Evolutionary conservation across 371 early-diverging fungal genomes (phyloP).

Genomic region (Mortierella sp.): DNA sequence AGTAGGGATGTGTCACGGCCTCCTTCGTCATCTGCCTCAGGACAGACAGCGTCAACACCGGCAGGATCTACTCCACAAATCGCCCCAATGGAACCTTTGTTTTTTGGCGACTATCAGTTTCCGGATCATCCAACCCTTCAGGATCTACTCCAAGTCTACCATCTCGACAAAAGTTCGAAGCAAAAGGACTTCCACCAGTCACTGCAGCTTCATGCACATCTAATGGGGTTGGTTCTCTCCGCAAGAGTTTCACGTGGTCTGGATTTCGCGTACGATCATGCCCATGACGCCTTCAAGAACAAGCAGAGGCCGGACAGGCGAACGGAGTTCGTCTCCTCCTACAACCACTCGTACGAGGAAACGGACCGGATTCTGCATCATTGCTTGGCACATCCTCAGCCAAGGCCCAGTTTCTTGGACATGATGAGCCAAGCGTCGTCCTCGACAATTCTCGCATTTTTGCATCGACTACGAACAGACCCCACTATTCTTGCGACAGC

Average conservation of each 20-base stretch:
- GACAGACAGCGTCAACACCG: neutral
- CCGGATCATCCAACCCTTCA: constrained; percentile 47
- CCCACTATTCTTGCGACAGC: constrained; percentile 49
- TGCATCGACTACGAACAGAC: constrained; percentile 52
- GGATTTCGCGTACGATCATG: constrained; percentile 56
- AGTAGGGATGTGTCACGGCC: constrained; percentile 4
- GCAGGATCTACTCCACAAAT: neutral
- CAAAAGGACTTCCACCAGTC: constrained; percentile 57
- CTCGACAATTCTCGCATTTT: constrained; percentile 37
- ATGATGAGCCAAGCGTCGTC: constrained; percentile 52
- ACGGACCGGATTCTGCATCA: constrained; percentile 47
- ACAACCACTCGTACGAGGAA: constrained; percentile 50
- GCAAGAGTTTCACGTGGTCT: constrained; percentile 46
- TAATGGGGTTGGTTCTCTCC: constrained; percentile 48
- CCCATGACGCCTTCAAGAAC: constrained; percentile 58
- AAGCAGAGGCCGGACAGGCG: constrained; percentile 52
- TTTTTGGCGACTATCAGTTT: constrained; percentile 52
- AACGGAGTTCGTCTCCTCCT: constrained; percentile 43
- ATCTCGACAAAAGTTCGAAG: constrained; percentile 56
- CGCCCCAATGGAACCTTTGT: constrained; percentile 24
- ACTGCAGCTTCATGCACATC: constrained; percentile 49
- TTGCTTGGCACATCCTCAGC: constrained; percentile 51
- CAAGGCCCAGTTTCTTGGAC: constrained; percentile 55
- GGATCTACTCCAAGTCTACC: constrained; percentile 41
- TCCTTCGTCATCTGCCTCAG: constrained; percentile 7